These are phyloP conservation scores for Quercus lobata DNA, from an alignment of 331 rosid genomes.

Conservation along the genomic window DNA sequence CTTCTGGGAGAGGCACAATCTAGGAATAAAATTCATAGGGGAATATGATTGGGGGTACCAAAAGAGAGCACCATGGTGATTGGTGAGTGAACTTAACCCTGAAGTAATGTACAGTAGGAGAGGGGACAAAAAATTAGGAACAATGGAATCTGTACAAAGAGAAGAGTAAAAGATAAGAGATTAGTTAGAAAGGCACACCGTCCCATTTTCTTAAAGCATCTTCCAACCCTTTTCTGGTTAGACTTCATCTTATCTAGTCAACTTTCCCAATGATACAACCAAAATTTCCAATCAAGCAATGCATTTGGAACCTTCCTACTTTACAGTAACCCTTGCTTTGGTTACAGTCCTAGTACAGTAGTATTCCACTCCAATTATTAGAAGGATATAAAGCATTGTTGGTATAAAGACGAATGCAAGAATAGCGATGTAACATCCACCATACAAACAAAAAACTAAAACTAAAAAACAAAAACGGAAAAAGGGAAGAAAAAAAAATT, in stretches of 20 bases:
- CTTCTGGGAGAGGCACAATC: not conserved
- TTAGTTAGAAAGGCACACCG: conserved; percentile 9
- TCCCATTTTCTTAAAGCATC: conserved; percentile 19
- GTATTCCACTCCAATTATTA: too few species aligned
- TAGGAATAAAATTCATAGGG: not conserved
- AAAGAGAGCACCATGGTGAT: not conserved
- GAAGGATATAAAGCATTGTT: too few species aligned
- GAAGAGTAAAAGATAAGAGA: not conserved
- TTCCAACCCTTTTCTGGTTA: not conserved
- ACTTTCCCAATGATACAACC: not conserved
- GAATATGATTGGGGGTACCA: not conserved
- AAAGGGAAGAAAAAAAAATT: too few species aligned
- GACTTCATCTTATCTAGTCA: not conserved
- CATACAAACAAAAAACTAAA: too few species aligned
- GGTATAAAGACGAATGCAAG: too few species aligned
- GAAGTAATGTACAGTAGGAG: not conserved
- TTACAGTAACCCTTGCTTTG: not conserved
- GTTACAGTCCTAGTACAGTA: too few species aligned
- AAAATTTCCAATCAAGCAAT: not conserved
- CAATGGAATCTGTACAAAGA: conserved; percentile 4
- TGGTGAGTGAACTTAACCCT: not conserved
- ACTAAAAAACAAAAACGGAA: too few species aligned
- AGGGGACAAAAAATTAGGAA: conserved; percentile 14
- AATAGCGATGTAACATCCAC: too few species aligned
- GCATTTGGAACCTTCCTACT: not conserved